Conservation (phyloP, 2,329 filamentous ascomycete genomes). For the Fusarium multiceps region DNA sequence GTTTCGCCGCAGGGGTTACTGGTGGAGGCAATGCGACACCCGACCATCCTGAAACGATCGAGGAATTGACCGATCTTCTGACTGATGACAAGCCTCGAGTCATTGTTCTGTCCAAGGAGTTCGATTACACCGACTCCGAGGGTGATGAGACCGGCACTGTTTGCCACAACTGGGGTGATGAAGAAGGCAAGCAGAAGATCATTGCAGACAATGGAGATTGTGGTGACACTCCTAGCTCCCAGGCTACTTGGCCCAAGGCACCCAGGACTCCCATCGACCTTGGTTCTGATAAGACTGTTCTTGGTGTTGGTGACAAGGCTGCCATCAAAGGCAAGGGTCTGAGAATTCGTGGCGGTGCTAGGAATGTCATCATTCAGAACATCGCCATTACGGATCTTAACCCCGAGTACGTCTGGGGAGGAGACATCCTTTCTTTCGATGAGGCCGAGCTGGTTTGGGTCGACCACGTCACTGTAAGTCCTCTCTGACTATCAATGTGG, state of each 20-base stretch:
- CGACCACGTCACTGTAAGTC: slow-evolving; percentile 5
- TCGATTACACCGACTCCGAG: neutral
- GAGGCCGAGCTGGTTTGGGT: slow-evolving; percentile 14
- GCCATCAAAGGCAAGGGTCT: neutral
- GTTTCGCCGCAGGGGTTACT: neutral
- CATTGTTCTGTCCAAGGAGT: neutral
- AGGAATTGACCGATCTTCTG: slow-evolving; percentile 52
- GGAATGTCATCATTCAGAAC: slow-evolving; percentile 1
- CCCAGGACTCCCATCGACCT: neutral
- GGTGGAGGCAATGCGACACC: slow-evolving; percentile 52
- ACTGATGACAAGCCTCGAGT: neutral
- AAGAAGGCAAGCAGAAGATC: neutral
- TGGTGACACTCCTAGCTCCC: neutral
- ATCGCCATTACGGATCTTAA: neutral
- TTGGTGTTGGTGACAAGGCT: neutral
- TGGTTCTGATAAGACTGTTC: neutral
- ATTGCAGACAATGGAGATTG: neutral
- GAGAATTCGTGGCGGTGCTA: neutral
- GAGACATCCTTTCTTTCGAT: neutral
- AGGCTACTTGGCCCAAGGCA: neutral
- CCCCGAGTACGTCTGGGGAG: slow-evolving; percentile 1
- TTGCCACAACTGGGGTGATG: neutral
- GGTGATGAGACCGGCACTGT: neutral
- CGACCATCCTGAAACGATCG: slow-evolving; percentile 64
- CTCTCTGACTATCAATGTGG: no score